Evolutionary conservation across 345 rosid genomes (phyloP).

Genomic region (Camelina sativa): DNA sequence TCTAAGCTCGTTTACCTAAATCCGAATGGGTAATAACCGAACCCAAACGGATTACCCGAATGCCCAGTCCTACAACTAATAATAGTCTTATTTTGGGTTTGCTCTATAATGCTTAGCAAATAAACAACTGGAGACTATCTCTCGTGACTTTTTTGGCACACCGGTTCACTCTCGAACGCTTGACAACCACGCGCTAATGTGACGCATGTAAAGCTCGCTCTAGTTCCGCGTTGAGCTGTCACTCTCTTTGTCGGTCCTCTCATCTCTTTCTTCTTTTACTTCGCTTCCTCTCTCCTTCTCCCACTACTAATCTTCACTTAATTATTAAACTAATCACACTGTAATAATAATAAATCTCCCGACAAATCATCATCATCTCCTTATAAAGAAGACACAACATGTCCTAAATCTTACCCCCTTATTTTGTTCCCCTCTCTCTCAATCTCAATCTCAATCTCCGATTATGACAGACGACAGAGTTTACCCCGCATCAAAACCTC

Average conservation of each 20-base stretch:
- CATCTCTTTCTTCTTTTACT: neutral
- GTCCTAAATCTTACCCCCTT: conserved; percentile 22
- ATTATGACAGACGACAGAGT: conserved; percentile 67
- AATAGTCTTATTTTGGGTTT: neutral
- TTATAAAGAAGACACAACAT: conserved; percentile 13
- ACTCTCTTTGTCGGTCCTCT: conserved; percentile 38
- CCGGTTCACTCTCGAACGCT: conserved; percentile 5
- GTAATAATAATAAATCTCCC: neutral
- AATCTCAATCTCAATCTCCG: conserved; percentile 16
- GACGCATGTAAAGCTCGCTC: conserved; percentile 15
- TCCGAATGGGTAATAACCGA: too few relatives aligned
- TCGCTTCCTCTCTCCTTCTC: conserved; percentile 27
- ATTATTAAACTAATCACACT: conserved; percentile 28
- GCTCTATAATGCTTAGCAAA: neutral
- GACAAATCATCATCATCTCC: neutral
- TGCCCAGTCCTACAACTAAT: too few relatives aligned
- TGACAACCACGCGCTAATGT: conserved; percentile 29
- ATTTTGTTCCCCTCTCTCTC: neutral
- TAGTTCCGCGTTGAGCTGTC: conserved; percentile 47
- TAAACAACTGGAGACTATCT: too few relatives aligned
- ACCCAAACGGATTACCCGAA: too few relatives aligned
- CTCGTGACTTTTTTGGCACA: conserved; percentile 1
- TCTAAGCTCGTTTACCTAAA: too few relatives aligned
- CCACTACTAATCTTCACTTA: conserved; percentile 15
- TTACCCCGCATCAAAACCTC: conserved; percentile 63